Percentiles rank a stretch among this genome's conserved stretches.
Conservation (phyloP, 306 rosid genomes). For the Psophocarpus tetragonolobus region DNA sequence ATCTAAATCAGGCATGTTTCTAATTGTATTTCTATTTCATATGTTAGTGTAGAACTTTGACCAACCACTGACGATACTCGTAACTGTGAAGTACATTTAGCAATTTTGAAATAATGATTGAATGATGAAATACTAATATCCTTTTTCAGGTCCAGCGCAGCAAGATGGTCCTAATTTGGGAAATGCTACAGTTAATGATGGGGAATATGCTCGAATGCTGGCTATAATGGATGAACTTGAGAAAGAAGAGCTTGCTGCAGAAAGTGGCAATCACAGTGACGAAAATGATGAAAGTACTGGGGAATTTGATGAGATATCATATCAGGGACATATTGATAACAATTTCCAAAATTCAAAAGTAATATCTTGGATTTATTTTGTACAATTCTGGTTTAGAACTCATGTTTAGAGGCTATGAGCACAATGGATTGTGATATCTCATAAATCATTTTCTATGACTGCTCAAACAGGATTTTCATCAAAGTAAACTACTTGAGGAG, state of each 20-base stretch:
- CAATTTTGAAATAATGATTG: constrained; percentile 1
- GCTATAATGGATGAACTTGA: constrained; percentile 76
- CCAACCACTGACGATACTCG: not conserved
- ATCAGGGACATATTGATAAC: constrained; percentile 42
- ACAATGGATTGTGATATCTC: constrained; percentile 23
- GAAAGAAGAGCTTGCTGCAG: constrained; percentile 77
- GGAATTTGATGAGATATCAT: constrained; percentile 35
- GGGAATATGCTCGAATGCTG: constrained; percentile 57
- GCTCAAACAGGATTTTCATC: constrained; percentile 40
- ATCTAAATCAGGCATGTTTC: constrained; percentile 56
- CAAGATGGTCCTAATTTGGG: constrained; percentile 41
- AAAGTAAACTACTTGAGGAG: constrained; percentile 39
- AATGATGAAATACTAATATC: not conserved
- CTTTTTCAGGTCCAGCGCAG: constrained; percentile 44
- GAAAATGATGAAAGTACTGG: constrained; percentile 44
- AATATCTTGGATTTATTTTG: constrained; percentile 35
- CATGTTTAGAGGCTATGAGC: constrained; percentile 28
- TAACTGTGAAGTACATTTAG: not conserved
- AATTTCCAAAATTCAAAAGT: constrained; percentile 47
- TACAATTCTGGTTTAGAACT: constrained; percentile 31
- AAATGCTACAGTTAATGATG: constrained; percentile 43
- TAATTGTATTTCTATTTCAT: constrained; percentile 10
- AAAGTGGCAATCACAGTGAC: constrained; percentile 37
- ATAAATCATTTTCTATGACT: constrained; percentile 25
- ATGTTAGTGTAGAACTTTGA: not conserved